Conservation (phyloP, 352 stramenopile genomes). For the Globisporangium iwayamae region DNA sequence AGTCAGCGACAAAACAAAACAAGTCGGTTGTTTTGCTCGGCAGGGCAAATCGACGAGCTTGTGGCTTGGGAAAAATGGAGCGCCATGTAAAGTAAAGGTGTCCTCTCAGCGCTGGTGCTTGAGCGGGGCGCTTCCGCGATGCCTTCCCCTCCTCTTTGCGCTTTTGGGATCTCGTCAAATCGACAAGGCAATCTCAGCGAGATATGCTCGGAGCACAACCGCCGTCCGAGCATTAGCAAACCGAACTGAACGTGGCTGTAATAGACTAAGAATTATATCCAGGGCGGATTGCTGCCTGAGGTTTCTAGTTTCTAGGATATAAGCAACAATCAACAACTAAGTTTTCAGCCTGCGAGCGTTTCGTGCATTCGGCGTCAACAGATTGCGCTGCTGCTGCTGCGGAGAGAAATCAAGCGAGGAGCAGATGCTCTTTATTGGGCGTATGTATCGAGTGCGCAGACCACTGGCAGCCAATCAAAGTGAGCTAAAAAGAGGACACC, state of each 20-base stretch:
- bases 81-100: constrained; percentile 5
- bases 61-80: neutral
- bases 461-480: constrained; percentile 1
- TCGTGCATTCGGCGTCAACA: neutral
- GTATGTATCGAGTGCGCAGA: neutral
- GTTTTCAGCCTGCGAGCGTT: neutral
- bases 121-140: neutral
- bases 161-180: neutral
- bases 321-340: no score
- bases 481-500: neutral
- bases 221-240: no score
- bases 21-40: constrained; percentile 9
- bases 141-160: neutral
- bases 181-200: neutral
- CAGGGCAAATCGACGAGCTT: neutral
- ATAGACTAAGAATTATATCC: no score
- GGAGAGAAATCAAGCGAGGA: constrained; percentile 1
- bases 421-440: neutral
- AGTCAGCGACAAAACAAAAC: constrained; percentile 3
- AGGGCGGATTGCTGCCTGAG: no score
- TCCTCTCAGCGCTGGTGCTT: neutral
- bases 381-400: neutral
- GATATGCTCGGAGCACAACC: neutral
- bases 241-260: no score
- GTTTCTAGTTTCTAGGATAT: no score